These are phyloP conservation scores for Yarrowia bubula DNA, from an alignment of 805 yeast species.

Conservation along the genomic window DNA sequence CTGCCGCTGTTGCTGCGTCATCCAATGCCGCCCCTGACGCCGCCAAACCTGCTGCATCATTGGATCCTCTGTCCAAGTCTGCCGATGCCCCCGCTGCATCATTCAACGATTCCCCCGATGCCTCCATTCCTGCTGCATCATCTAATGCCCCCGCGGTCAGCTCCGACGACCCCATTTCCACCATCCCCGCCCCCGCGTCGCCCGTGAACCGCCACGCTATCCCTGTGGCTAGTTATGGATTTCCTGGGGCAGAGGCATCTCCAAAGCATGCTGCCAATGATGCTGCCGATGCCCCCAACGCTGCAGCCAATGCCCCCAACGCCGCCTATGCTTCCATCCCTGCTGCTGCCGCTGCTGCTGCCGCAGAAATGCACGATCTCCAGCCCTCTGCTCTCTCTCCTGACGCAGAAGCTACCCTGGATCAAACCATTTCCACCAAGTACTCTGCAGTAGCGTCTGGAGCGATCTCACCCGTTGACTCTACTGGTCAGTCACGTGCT, in stretches of 20 bases:
- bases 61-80: background rate
- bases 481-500: slow-evolving; percentile 3
- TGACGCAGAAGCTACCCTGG: background rate
- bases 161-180: background rate
- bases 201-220: background rate
- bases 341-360: background rate
- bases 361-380: background rate
- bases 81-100: too few relatives aligned
- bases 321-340: background rate
- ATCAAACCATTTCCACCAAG: background rate
- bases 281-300: background rate
- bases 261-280: too few relatives aligned
- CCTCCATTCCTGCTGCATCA: too few relatives aligned
- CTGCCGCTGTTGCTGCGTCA: background rate
- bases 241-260: background rate
- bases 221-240: background rate
- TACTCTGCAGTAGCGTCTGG: slow-evolving; percentile 4
- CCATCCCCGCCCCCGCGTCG: background rate
- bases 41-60: too few relatives aligned
- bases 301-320: background rate
- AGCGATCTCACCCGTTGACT: slow-evolving; percentile 1
- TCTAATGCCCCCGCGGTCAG: too few relatives aligned
- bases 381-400: slow-evolving; percentile 13
- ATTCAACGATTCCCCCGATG: background rate
- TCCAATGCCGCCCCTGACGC: background rate